These are phyloP conservation scores for Arabidopsis thaliana DNA, from an alignment of 345 rosid species.

Conservation along the genomic window TAIR10.1 NC_003074.8:7243501-7244000, in stretches of 20 bases:
- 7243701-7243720: conserved; percentile 35
- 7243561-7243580: conserved; percentile 95
- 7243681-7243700: conserved; percentile 25
- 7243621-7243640: conserved; percentile 53
- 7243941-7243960: conserved; percentile 37
- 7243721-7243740: conserved; percentile 75
- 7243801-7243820: conserved; percentile 86
- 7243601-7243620: conserved; percentile 68
- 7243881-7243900: conserved; percentile 57
- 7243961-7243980: conserved; percentile 96
- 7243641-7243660: not conserved
- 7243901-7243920: conserved; percentile 1
- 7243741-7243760: conserved; percentile 92
- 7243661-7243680: conserved; percentile 23
- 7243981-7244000: conserved; percentile 90
- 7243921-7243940: not conserved
- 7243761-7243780: conserved; percentile 68
- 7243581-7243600: conserved; percentile 59
- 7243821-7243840: conserved; percentile 89
- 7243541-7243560: conserved; percentile 82
- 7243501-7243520: conserved; percentile 11
- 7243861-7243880: conserved; percentile 93
- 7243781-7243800: conserved; percentile 72
- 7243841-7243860: conserved; percentile 79
- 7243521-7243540: conserved; percentile 67